A percentile compares a stretch with the other conserved stretches of the same genome.
Conservation (phyloP, 305 asterid species). For the Ilex paraguariensis region DNA sequence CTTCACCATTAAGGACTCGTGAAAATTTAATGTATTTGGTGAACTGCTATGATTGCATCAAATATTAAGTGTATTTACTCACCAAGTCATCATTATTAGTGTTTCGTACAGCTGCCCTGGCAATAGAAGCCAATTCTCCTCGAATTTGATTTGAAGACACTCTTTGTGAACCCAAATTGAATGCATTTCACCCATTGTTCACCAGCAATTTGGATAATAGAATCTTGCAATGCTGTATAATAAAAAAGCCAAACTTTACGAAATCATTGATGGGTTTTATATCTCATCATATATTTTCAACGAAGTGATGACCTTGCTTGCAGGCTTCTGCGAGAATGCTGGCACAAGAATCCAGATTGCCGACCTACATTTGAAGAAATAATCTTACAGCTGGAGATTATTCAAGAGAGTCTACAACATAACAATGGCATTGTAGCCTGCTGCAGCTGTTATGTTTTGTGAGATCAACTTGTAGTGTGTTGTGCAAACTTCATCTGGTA, state of each 20-base stretch:
- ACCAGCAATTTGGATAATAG: neutral
- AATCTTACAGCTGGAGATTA: conserved; percentile 40
- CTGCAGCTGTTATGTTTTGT: conserved; percentile 36
- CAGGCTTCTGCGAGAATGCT: conserved; percentile 60
- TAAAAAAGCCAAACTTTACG: neutral
- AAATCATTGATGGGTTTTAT: neutral
- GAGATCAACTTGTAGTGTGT: conserved; percentile 2
- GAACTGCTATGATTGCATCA: neutral
- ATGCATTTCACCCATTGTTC: neutral
- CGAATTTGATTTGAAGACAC: neutral
- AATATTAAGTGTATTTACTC: neutral
- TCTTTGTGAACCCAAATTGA: neutral
- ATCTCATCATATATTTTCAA: no score
- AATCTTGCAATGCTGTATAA: neutral
- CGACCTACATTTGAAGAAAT: conserved; percentile 55
- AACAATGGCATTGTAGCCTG: conserved; percentile 25
- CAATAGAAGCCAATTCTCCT: neutral
- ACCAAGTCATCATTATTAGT: neutral
- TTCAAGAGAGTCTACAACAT: conserved; percentile 30
- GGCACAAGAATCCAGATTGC: conserved; percentile 57
- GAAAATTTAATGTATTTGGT: no score
- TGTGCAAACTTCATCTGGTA: no score
- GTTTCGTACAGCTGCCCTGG: neutral
- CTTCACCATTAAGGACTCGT: neutral
- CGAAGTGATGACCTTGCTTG: conserved; percentile 7